Conservation (phyloP, 768 basidiomycete genomes). For the Boletus rubescentipes region DNA sequence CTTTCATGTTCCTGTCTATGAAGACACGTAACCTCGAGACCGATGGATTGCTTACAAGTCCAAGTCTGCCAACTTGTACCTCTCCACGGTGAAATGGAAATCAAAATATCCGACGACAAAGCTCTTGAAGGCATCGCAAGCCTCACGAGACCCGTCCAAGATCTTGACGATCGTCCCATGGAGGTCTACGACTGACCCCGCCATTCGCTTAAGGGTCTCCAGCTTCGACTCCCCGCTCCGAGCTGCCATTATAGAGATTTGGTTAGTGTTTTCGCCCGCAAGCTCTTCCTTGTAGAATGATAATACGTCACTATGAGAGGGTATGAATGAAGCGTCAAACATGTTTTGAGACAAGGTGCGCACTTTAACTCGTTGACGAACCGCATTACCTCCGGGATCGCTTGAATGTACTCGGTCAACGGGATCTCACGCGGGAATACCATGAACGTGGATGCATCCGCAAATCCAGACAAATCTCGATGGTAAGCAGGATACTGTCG, state of each 20-base stretch:
- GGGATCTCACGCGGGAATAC: background rate
- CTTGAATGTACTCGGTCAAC: background rate
- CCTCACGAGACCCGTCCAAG: slow-evolving; percentile 6
- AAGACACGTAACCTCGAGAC: background rate
- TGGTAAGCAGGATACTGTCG: background rate
- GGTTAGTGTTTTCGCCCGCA: slow-evolving; percentile 30
- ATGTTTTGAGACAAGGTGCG: slow-evolving; percentile 4
- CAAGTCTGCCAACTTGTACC: slow-evolving; percentile 21
- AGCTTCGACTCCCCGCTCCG: slow-evolving; percentile 20
- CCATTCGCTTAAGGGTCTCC: slow-evolving; percentile 21
- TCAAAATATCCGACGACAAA: slow-evolving; percentile 11
- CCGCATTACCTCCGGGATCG: background rate
- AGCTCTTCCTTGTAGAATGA: background rate
- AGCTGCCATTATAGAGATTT: slow-evolving; percentile 28
- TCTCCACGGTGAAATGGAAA: slow-evolving; percentile 18
- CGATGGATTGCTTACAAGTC: background rate
- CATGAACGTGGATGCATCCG: background rate
- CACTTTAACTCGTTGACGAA: slow-evolving; percentile 35
- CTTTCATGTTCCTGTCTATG: no score
- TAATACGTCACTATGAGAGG: slow-evolving; percentile 11
- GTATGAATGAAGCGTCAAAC: background rate
- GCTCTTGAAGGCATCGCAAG: background rate
- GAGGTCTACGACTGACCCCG: slow-evolving; percentile 18
- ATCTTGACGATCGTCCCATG: slow-evolving; percentile 24
- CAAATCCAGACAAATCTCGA: background rate